phyloP scores from a whole-genome alignment of 2,329 filamentous ascomycete species.

The Colletotrichum sp. region DNA sequence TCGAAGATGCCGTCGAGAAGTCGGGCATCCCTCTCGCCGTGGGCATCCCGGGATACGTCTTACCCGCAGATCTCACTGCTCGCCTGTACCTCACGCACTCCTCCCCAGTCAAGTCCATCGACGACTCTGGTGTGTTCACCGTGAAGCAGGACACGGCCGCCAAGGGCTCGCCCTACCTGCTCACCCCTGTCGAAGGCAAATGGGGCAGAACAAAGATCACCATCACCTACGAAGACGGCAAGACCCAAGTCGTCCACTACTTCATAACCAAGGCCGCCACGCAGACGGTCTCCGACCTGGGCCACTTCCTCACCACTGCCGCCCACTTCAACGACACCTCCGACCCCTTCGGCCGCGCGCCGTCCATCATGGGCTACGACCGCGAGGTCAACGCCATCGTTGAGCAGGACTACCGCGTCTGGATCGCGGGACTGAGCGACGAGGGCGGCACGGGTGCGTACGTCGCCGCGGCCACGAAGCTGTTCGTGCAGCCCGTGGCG shows the following conservation, averaged over 20 bases:
- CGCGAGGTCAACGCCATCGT: constrained; percentile 48
- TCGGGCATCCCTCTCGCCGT: constrained; percentile 53
- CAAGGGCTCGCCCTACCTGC: constrained; percentile 35
- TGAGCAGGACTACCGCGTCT: constrained; percentile 54
- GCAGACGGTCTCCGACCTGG: constrained; percentile 49
- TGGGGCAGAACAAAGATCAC: constrained; percentile 57
- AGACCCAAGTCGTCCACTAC: constrained; percentile 61
- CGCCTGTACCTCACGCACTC: constrained; percentile 49
- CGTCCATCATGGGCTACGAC: constrained; percentile 64
- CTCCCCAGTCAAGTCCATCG: constrained; percentile 43
- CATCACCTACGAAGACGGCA: constrained; percentile 52
- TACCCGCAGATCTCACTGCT: constrained; percentile 51
- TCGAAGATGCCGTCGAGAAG: constrained; percentile 47
- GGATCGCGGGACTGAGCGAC: constrained; percentile 65
- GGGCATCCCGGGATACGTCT: constrained; percentile 59
- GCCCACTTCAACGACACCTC: constrained; percentile 56
- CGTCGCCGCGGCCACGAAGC: constrained; percentile 60
- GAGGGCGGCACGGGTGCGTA: constrained; percentile 64
- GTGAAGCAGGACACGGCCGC: not conserved
- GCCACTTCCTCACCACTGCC: constrained; percentile 57
- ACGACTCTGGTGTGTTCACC: constrained; percentile 39
- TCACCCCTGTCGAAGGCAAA: constrained; percentile 44
- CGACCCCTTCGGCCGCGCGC: constrained; percentile 59
- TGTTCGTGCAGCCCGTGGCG: constrained; percentile 52
- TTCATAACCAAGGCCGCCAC: constrained; percentile 54